These are phyloP conservation scores for Talaromyces sp. DNA, from an alignment of 2,329 filamentous ascomycete genomes.

Conservation along the genomic window DNA sequence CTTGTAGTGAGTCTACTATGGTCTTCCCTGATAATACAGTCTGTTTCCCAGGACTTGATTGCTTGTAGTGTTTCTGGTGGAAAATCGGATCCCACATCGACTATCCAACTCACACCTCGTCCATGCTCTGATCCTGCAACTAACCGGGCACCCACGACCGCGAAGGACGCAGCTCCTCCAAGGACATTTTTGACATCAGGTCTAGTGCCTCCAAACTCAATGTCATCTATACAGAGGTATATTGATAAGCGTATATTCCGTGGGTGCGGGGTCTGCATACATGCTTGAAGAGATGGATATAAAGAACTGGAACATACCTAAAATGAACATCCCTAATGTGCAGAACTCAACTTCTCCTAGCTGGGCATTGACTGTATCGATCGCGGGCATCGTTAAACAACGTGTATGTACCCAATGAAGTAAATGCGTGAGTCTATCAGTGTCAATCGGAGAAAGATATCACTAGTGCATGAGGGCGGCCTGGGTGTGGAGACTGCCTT, in stretches of 20 bases:
- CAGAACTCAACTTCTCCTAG: conserved; percentile 54
- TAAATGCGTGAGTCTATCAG: conserved; percentile 12
- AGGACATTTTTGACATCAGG: conserved; percentile 73
- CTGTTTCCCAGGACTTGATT: conserved; percentile 76
- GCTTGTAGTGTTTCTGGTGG: conserved; percentile 64
- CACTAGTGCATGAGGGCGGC: no score
- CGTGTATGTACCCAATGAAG: conserved; percentile 3
- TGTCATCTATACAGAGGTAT: conserved; percentile 69
- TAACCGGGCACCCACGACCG: conserved; percentile 83
- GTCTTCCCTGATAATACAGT: conserved; percentile 69
- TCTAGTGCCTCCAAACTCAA: conserved; percentile 75
- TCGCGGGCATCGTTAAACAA: conserved; percentile 18
- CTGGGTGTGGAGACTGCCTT: no score
- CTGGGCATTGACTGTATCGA: not conserved
- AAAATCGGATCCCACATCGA: conserved; percentile 89
- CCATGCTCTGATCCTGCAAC: conserved; percentile 73
- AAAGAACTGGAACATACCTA: conserved; percentile 49
- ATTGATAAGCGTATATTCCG: conserved; percentile 11
- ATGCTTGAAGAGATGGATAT: no score
- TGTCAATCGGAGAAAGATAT: conserved; percentile 1
- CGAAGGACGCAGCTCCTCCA: conserved; percentile 87
- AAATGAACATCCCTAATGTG: conserved; percentile 66
- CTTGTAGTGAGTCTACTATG: conserved; percentile 75
- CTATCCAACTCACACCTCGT: conserved; percentile 78
- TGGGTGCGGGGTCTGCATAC: conserved; percentile 7